Base-by-base conservation (phyloP, 805 yeast species). In the Schizosaccharomyces japonicus region DNA sequence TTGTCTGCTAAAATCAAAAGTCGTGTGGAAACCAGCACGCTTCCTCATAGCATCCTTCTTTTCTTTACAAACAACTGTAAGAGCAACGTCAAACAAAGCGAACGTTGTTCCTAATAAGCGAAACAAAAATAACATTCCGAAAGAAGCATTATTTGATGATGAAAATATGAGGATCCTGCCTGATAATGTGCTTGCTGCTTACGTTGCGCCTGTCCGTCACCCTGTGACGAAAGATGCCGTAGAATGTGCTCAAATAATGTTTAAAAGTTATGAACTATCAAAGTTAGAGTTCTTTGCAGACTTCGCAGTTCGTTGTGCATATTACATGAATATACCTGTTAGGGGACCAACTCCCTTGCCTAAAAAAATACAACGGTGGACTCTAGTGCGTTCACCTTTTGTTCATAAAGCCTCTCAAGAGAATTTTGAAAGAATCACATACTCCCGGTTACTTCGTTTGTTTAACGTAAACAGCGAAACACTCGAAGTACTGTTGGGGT, bases 341-440 rank as follows among this genome's bases (percentile, higher is more conserved):
- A 71, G 76, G 11, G 85, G 84, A 1, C 78, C 87, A 17, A 68
- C 66, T 30, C 80, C 76, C 45, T 61, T 73, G 52, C 78, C 75
- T 52, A 75, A 79, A 2, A 78, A 75, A 58, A 73, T 76, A 55
- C 80, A 87, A 62, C 72, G 84, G 55, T 87, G 94, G 82, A 90
- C 98, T 0, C 94, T 90, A 40, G 84, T 79, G 57, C 73, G 78
- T 60, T 76, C 94, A 2, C 95, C 95, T 1, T 90, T 90, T 60
- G 94, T 80, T 19, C 90, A 82, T 58, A 93, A 95, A 47, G 85
- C 84, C 61, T 71, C 90, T 7, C 90, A 90, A 65, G 94, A 87
- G 66, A 90, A 87, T 67, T 90, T 80, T 64, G 80, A 81, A 66
- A 76, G 96, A 66, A 70, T 73, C 45, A 90, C 96, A 1, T 80